Percentiles rank a stretch among this genome's conserved stretches.
Conservation (phyloP, 352 stramenopile species). For the Blastocystis sp. region DNA sequence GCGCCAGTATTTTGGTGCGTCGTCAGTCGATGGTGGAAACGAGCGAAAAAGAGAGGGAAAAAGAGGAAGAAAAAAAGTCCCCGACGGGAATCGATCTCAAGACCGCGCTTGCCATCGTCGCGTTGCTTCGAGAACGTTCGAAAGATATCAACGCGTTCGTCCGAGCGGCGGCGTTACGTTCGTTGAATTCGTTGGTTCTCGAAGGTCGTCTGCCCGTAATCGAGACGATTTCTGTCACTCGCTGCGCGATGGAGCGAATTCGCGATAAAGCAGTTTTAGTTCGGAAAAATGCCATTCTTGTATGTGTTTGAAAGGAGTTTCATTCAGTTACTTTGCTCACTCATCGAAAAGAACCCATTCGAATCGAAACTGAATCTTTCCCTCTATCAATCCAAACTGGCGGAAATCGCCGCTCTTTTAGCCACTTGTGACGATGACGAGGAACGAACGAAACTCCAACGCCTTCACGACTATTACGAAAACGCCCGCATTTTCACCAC, state of each 20-base stretch:
- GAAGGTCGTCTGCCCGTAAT: conserved; percentile 72
- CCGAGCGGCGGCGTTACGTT: conserved; percentile 76
- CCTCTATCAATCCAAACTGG: conserved; percentile 59
- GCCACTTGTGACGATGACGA: conserved; percentile 62
- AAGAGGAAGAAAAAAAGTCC: background rate
- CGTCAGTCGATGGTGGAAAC: conserved; percentile 1
- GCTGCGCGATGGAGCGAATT: conserved; percentile 75
- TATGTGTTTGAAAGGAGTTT: background rate
- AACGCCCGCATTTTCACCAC: conserved; percentile 81
- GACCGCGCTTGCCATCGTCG: conserved; percentile 68
- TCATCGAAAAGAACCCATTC: conserved; percentile 85
- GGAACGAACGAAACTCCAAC: conserved; percentile 69
- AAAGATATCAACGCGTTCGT: conserved; percentile 83
- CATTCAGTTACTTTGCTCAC: conserved; percentile 67
- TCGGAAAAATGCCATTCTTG: conserved; percentile 67
- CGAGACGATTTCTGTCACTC: conserved; percentile 64
- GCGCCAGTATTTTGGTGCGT: conserved; percentile 27
- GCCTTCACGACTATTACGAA: conserved; percentile 76
- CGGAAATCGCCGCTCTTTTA: conserved; percentile 60
- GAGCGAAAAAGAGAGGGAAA: background rate
- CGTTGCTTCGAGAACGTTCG: conserved; percentile 75
- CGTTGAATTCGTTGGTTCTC: conserved; percentile 74
- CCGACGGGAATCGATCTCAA: conserved; percentile 54
- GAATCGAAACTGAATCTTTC: conserved; percentile 73
- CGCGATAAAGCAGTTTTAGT: conserved; percentile 83